Conservation (phyloP, 345 rosid genomes). For the Eucalyptus regnans region DNA sequence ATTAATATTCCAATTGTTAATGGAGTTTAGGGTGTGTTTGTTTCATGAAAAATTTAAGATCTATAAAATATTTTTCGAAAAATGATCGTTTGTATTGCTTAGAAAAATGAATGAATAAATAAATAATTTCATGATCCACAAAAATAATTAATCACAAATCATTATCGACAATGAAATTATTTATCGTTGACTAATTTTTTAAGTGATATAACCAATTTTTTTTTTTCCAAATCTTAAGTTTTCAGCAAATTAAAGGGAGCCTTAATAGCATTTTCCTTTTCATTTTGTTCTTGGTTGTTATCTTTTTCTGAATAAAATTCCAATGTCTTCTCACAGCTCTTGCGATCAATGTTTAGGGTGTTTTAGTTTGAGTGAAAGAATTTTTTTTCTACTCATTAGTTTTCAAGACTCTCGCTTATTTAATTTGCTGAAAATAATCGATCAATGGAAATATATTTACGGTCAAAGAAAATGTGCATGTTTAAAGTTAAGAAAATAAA, state of each 20-base stretch:
- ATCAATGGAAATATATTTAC: no score
- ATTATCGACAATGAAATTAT: no score
- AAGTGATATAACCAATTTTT: accelerated
- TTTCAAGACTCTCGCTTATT: background rate
- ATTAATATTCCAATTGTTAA: background rate
- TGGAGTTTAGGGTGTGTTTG: background rate
- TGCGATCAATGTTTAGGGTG: background rate
- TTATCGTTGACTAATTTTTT: background rate
- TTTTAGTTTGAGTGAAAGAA: background rate
- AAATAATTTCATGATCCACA: background rate
- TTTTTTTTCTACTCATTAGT: background rate
- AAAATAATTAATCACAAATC: no score
- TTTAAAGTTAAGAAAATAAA: no score
- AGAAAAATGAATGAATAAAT: no score
- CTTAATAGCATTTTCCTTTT: background rate
- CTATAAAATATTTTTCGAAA: no score
- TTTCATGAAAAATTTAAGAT: no score
- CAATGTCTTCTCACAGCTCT: background rate
- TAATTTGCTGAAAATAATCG: no score
- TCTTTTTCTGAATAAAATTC: background rate
- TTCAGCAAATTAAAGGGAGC: no score
- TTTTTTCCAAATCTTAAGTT: background rate
- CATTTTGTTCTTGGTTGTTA: background rate
- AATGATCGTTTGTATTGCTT: no score
- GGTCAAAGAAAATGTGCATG: background rate